Percentiles rank a stretch among this genome's conserved stretches.
phyloP scores from a whole-genome alignment of 108 stramenopile genomes.

The Asterionellopsis glacialis region DNA sequence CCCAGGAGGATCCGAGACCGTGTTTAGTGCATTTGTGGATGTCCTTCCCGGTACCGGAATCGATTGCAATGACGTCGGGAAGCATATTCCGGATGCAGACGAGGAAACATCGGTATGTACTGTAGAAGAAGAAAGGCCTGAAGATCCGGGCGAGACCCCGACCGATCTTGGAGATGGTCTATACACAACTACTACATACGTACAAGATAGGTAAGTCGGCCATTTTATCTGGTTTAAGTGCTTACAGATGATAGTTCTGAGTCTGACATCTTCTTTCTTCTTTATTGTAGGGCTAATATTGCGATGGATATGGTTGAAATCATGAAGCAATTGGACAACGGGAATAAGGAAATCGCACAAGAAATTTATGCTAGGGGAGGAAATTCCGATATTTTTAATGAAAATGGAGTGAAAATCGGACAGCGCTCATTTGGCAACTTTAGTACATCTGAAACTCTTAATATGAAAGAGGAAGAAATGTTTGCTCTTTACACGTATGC shows the following conservation, averaged over 20 bases:
- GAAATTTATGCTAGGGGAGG: constrained; percentile 54
- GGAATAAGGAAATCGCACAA: constrained; percentile 38
- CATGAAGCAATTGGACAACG: constrained; percentile 36
- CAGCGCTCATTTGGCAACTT: constrained; percentile 47
- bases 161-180: constrained; percentile 56
- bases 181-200: constrained; percentile 73
- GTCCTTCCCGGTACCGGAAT: constrained; percentile 25
- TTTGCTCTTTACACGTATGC: constrained; percentile 64
- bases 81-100: not conserved
- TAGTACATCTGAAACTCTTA: constrained; percentile 34
- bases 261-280: not conserved
- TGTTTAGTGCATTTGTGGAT: constrained; percentile 31
- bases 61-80: constrained; percentile 40
- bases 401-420: constrained; percentile 44
- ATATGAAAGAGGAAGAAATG: constrained; percentile 59
- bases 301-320: constrained; percentile 64
- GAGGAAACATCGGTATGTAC: not conserved
- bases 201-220: constrained; percentile 32
- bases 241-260: not conserved
- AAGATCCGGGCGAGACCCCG: constrained; percentile 25
- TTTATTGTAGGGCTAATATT: constrained; percentile 38
- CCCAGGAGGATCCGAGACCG: constrained; percentile 6
- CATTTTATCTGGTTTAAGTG: not conserved
- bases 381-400: constrained; percentile 64
- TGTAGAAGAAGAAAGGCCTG: not conserved